A percentile compares a stretch with the other conserved stretches of the same genome.
phyloP scores from a whole-genome alignment of 441 rosid species.

The Mallotus repandus region DNA sequence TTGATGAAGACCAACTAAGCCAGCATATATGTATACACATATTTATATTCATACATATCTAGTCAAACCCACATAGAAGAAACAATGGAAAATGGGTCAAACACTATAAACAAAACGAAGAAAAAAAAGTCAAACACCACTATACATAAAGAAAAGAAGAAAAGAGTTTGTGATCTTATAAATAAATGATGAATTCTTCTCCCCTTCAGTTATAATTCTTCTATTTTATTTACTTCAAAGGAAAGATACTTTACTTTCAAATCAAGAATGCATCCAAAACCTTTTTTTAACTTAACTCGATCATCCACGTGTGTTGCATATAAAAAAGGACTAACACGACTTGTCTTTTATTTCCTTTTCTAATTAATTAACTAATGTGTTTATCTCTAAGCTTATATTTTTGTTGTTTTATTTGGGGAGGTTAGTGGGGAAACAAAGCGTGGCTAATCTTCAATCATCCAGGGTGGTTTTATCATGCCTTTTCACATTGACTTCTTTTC shows the following conservation, averaged over 20 bases:
- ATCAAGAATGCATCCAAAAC: conserved; percentile 14
- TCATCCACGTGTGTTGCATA: conserved; percentile 40
- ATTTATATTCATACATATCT: not conserved
- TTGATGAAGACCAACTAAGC: conserved; percentile 19
- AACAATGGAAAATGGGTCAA: conserved; percentile 28
- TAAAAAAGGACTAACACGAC: not conserved
- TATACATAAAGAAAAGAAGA: too few species aligned
- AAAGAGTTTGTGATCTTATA: not conserved
- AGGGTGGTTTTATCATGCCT: conserved; percentile 18
- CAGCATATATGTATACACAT: not conserved
- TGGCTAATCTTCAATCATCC: conserved; percentile 32
- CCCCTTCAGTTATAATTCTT: not conserved
- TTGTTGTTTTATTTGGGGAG: not conserved
- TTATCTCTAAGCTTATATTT: not conserved
- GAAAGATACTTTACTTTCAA: conserved; percentile 14
- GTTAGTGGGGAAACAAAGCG: conserved; percentile 29
- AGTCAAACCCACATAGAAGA: conserved; percentile 25
- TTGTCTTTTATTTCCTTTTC: not conserved
- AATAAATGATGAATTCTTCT: conserved; percentile 20
- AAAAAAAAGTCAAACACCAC: conserved; percentile 31
- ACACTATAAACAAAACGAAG: conserved; percentile 21
- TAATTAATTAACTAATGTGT: conserved; percentile 6
- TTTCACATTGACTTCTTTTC: conserved; percentile 18
- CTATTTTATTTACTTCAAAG: conserved; percentile 13
- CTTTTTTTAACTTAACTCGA: conserved; percentile 24